Conservation (phyloP, 2,329 filamentous ascomycete genomes). For the Phialemoniopsis sp. region DNA sequence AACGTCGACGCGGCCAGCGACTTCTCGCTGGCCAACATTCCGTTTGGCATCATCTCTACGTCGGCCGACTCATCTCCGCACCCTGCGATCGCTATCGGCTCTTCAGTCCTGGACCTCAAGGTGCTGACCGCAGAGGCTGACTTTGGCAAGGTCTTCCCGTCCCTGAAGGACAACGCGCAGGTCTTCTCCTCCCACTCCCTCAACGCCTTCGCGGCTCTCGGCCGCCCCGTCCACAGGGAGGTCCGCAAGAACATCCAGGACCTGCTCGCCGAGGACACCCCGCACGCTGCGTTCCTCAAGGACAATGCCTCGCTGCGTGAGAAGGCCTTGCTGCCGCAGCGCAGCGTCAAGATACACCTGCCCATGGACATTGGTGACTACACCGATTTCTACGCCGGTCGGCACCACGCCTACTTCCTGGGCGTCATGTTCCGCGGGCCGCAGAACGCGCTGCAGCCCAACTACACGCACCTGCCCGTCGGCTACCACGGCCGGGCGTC, state of each 20-base stretch:
- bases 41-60: constrained; percentile 70
- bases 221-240: constrained; percentile 61
- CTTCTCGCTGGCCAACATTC: constrained; percentile 73
- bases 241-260: constrained; percentile 67
- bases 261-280: constrained; percentile 57
- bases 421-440: constrained; percentile 70
- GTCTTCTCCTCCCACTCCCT: constrained; percentile 23
- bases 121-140: constrained; percentile 55
- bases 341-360: constrained; percentile 60
- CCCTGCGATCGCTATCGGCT: constrained; percentile 66
- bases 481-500: constrained; percentile 79
- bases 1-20: constrained; percentile 42
- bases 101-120: constrained; percentile 62
- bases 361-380: constrained; percentile 80
- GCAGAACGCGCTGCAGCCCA: constrained; percentile 70
- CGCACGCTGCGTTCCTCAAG: constrained; percentile 56
- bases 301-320: constrained; percentile 55
- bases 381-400: constrained; percentile 79
- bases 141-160: constrained; percentile 36
- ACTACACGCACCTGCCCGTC: constrained; percentile 78
- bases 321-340: constrained; percentile 53
- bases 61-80: constrained; percentile 29
- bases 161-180: constrained; percentile 6
- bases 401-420: constrained; percentile 68
- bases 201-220: constrained; percentile 66